Conservation (phyloP, 1,284 basidiomycete species). For the Phellinidium pouzarii region DNA sequence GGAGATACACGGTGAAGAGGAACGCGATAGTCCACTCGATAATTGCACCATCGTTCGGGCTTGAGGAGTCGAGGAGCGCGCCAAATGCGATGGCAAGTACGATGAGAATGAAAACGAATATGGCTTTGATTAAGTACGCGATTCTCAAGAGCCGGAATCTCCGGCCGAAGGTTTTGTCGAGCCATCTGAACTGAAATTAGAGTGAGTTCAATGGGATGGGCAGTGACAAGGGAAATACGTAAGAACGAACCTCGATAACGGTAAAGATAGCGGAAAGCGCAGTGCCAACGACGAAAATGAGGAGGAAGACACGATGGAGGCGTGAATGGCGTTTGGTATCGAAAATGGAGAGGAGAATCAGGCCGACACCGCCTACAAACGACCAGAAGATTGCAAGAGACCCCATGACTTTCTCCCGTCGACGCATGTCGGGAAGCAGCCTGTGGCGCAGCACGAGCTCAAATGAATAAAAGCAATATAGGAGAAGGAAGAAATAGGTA, state of each 20-base stretch:
- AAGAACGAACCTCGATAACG: conserved; percentile 50
- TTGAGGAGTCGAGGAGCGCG: conserved; percentile 38
- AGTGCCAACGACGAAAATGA: conserved; percentile 59
- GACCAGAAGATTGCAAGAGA: conserved; percentile 52
- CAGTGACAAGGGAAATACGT: neutral
- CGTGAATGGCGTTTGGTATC: conserved; percentile 50
- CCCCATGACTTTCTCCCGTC: conserved; percentile 47
- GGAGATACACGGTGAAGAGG: conserved; percentile 62
- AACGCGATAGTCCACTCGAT: conserved; percentile 70
- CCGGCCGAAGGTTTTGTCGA: conserved; percentile 45
- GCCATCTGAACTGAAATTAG: conserved; percentile 49
- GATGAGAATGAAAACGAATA: conserved; percentile 52
- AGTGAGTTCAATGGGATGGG: neutral
- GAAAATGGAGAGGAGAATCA: conserved; percentile 53
- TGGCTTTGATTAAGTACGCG: conserved; percentile 57
- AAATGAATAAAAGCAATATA: neutral
- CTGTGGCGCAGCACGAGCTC: conserved; percentile 28
- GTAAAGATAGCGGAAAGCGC: conserved; percentile 66
- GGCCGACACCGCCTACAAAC: conserved; percentile 43
- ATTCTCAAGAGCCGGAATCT: conserved; percentile 39
- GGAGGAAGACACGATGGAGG: conserved; percentile 51
- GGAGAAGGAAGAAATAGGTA: conserved; percentile 2
- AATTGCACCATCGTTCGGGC: conserved; percentile 48
- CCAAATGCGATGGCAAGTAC: conserved; percentile 57
- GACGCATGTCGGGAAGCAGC: conserved; percentile 50